These are phyloP conservation scores for Lophiostoma macrostomum DNA, from an alignment of 495 filamentous ascomycete species.

Conservation along the genomic window DNA sequence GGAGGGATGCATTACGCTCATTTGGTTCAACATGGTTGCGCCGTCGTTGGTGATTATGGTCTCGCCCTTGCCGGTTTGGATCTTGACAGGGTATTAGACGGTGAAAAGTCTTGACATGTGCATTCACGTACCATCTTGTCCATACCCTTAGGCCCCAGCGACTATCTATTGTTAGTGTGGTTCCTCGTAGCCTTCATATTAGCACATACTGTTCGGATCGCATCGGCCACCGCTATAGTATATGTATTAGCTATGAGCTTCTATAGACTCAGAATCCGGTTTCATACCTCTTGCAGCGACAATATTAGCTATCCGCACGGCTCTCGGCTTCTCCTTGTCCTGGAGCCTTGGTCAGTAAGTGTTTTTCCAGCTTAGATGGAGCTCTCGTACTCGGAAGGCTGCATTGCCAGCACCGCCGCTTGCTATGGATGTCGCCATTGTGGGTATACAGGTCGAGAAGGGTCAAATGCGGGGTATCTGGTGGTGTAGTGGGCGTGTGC, in stretches of 20 bases:
- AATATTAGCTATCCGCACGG: slow-evolving; percentile 92
- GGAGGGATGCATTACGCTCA: slow-evolving; percentile 97
- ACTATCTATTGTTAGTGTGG: slow-evolving; percentile 45
- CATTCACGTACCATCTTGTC: slow-evolving; percentile 80
- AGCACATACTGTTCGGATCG: slow-evolving; percentile 73
- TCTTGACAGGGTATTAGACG: slow-evolving; percentile 46
- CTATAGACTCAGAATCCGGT: slow-evolving; percentile 22
- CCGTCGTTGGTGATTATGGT: slow-evolving; percentile 96
- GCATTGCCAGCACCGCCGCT: slow-evolving; percentile 59
- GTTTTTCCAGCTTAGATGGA: slow-evolving; percentile 2
- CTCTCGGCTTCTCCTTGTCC: slow-evolving; percentile 99
- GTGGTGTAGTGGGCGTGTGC: slow-evolving; percentile 8
- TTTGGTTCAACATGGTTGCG: slow-evolving; percentile 96
- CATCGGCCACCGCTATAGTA: slow-evolving; percentile 81
- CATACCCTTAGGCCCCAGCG: slow-evolving; percentile 75
- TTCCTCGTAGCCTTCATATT: not conserved
- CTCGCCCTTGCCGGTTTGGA: slow-evolving; percentile 91
- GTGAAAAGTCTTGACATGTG: not conserved
- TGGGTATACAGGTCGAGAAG: slow-evolving; percentile 3
- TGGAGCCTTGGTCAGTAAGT: slow-evolving; percentile 45
- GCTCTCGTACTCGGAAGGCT: slow-evolving; percentile 67
- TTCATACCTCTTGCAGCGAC: slow-evolving; percentile 85
- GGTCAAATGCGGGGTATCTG: slow-evolving; percentile 10
- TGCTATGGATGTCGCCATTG: slow-evolving; percentile 45
- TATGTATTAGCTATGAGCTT: slow-evolving; percentile 19